Evolutionary conservation across 2,329 filamentous ascomycete species (phyloP).

Genomic region (Aspergillus glaucus): DNA sequence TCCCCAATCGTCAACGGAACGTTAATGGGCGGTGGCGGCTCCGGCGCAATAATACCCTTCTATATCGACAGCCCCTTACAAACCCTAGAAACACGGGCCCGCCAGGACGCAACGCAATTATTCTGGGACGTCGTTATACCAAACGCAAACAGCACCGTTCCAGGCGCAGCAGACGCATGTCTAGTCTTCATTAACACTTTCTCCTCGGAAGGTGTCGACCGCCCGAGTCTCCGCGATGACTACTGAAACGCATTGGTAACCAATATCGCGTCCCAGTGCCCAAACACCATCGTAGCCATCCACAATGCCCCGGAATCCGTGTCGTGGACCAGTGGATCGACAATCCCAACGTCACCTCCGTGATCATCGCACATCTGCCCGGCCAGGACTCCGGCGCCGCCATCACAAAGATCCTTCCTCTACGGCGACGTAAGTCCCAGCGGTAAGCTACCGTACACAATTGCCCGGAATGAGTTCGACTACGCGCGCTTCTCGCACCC

Average conservation of each 20-base stretch:
- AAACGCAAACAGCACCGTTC: not conserved
- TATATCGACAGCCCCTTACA: not conserved
- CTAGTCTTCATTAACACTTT: constrained; percentile 21
- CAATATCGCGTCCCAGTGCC: constrained; percentile 66
- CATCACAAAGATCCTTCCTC: constrained; percentile 64
- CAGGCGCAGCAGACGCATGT: constrained; percentile 9
- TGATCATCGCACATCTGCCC: constrained; percentile 66
- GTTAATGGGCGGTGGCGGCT: not conserved
- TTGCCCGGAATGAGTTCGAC: constrained; percentile 44
- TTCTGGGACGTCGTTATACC: not conserved
- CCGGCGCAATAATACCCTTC: not conserved
- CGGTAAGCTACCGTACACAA: constrained; percentile 55
- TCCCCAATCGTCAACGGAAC: not conserved
- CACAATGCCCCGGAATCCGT: constrained; percentile 74
- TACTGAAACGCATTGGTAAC: constrained; percentile 43
- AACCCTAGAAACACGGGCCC: not conserved
- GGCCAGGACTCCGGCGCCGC: constrained; percentile 68
- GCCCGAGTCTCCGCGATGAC: constrained; percentile 12
- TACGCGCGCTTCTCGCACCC: constrained; percentile 52
- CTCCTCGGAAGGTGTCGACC: constrained; percentile 12
- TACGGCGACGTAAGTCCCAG: constrained; percentile 59
- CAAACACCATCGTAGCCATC: constrained; percentile 87
- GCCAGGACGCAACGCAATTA: not conserved
- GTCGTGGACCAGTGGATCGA: constrained; percentile 57
- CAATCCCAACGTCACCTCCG: constrained; percentile 62